Evolutionary conservation across 176 grass and related monocot genomes (phyloP).

Genomic region (Olyra latifolia): DNA sequence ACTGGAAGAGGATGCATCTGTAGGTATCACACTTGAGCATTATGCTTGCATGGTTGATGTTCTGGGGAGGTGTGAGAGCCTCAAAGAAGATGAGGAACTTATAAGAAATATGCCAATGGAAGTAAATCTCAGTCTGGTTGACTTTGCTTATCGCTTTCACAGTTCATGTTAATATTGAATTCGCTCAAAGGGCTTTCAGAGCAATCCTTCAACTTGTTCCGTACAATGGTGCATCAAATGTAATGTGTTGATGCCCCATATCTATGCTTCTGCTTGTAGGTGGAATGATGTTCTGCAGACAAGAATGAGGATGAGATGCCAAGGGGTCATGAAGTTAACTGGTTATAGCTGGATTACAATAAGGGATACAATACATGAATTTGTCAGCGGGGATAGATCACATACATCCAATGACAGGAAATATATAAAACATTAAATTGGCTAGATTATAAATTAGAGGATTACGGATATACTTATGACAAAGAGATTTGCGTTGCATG

Average conservation of each 20-base stretch:
- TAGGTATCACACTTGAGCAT: conserved; percentile 50
- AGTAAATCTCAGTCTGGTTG: conserved; percentile 51
- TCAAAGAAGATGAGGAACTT: conserved; percentile 49
- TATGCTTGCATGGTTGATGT: conserved; percentile 66
- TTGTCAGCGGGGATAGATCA: conserved; percentile 47
- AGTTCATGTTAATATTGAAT: conserved; percentile 45
- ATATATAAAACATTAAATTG: conserved; percentile 54
- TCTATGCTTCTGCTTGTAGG: conserved; percentile 47
- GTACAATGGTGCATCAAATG: conserved; percentile 39
- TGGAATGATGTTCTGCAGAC: conserved; percentile 52
- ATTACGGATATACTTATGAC: conserved; percentile 48
- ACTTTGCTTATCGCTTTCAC: conserved; percentile 48
- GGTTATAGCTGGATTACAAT: conserved; percentile 61
- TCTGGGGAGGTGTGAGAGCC: conserved; percentile 44
- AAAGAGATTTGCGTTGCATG: conserved; percentile 51
- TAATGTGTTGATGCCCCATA: conserved; percentile 63
- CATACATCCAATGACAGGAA: conserved; percentile 45
- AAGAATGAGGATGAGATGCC: conserved; percentile 48
- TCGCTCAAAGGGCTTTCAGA: conserved; percentile 39
- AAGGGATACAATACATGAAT: conserved; percentile 50
- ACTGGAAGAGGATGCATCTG: conserved; percentile 38
- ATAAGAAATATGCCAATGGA: conserved; percentile 51
- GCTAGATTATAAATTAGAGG: conserved; percentile 44
- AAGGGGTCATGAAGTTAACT: conserved; percentile 38
- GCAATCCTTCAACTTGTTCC: conserved; percentile 47